Evolutionary conservation across 345 rosid species (phyloP).

Genomic region (Melastoma malabathricum): DNA sequence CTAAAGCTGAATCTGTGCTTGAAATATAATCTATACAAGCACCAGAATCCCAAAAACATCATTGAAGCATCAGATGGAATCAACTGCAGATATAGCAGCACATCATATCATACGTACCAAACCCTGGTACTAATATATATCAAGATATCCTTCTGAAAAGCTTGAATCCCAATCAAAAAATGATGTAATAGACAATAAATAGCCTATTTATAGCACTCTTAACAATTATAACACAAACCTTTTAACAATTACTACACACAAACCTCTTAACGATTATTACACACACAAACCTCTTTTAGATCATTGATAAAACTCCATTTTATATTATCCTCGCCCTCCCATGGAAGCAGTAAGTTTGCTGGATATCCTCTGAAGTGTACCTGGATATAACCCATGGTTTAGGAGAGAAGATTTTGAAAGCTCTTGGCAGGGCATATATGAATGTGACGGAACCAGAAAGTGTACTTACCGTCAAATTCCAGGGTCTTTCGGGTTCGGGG

Average conservation of each 20-base stretch:
- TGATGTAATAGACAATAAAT: no score
- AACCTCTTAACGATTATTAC: not conserved
- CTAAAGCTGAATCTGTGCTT: no score
- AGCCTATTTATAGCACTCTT: not conserved
- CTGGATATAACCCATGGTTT: constrained; percentile 22
- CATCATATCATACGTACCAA: no score
- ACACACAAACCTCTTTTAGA: constrained; percentile 64
- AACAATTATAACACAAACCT: not conserved
- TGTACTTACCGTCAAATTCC: constrained; percentile 75
- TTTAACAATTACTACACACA: not conserved
- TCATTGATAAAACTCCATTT: constrained; percentile 94
- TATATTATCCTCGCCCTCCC: constrained; percentile 85
- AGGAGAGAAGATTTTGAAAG: not conserved
- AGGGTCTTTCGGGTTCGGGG: constrained; percentile 77
- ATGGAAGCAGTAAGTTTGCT: constrained; percentile 51
- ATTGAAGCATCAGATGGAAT: no score
- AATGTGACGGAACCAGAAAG: not conserved
- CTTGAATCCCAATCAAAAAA: no score
- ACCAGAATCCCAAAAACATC: no score
- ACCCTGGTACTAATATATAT: no score
- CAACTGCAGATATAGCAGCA: no score
- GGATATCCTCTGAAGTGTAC: constrained; percentile 97
- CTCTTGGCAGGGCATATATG: not conserved
- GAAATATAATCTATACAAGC: no score
- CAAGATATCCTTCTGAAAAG: no score